phyloP scores from a whole-genome alignment of 495 filamentous ascomycete species.

The Pseudoneurospora amorphoporcata region DNA sequence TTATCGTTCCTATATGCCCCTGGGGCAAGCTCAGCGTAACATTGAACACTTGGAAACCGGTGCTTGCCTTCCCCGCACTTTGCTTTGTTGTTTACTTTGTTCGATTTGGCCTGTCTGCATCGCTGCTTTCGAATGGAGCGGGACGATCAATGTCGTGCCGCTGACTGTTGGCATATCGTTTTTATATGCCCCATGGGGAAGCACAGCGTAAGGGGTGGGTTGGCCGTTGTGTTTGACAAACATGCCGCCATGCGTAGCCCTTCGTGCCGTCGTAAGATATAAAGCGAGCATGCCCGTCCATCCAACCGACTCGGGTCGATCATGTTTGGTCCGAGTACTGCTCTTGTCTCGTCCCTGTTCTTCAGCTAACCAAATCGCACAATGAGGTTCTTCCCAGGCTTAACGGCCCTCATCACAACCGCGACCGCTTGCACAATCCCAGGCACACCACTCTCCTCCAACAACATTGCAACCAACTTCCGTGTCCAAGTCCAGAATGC shows the following conservation, averaged over 20 bases:
- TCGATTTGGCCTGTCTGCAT: background rate
- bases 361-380: background rate
- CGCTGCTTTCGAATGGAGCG: background rate
- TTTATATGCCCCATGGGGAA: background rate
- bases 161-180: background rate
- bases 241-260: too few species aligned
- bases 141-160: background rate
- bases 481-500: conserved; percentile 40
- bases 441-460: conserved; percentile 17
- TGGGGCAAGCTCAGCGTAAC: too few species aligned
- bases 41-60: too few species aligned
- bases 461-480: conserved; percentile 34
- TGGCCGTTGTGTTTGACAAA: background rate
- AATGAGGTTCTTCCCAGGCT: background rate
- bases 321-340: background rate
- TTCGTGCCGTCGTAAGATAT: background rate
- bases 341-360: background rate
- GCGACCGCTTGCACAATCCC: conserved; percentile 31
- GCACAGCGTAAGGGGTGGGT: background rate
- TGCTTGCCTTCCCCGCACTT: background rate
- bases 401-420: conserved; percentile 17
- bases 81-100: background rate
- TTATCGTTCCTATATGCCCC: too few species aligned
- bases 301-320: background rate
- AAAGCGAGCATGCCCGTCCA: background rate